Conservation (phyloP, 805 yeast species). For the Candida sanyiensis region DNA sequence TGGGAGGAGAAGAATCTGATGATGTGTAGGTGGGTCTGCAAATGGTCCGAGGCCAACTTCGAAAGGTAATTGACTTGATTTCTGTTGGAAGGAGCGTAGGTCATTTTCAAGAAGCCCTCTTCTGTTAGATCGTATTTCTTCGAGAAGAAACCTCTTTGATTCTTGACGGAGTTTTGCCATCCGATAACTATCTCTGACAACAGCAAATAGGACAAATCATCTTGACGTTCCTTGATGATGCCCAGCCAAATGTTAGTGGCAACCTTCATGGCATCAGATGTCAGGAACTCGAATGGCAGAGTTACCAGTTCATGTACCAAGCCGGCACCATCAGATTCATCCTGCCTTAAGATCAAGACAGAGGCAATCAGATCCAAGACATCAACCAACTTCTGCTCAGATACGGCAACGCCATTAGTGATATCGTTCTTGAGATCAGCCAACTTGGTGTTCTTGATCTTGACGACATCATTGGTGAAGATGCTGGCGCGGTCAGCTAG, state of each 20-base stretch:
- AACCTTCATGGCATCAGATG: conserved; percentile 50
- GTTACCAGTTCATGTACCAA: conserved; percentile 43
- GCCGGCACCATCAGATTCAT: conserved; percentile 33
- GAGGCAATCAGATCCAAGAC: conserved; percentile 42
- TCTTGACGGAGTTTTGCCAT: conserved; percentile 63
- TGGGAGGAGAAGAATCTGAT: conserved; percentile 66
- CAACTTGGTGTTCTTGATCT: conserved; percentile 19
- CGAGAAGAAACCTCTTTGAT: conserved; percentile 60
- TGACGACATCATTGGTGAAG: conserved; percentile 15
- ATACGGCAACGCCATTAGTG: conserved; percentile 17
- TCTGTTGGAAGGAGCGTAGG: conserved; percentile 79
- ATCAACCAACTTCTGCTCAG: conserved; percentile 32
- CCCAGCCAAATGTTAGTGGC: conserved; percentile 80
- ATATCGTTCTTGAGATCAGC: conserved; percentile 19
- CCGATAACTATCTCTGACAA: conserved; percentile 61
- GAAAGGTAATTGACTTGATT: conserved; percentile 49
- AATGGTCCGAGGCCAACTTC: conserved; percentile 37
- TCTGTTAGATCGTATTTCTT: conserved; percentile 44
- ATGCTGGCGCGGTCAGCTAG: conserved; percentile 28
- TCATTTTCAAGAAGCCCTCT: conserved; percentile 73
- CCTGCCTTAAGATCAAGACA: conserved; percentile 33
- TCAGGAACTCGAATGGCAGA: conserved; percentile 67
- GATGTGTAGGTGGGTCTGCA: conserved; percentile 66
- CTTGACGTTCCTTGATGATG: conserved; percentile 60
- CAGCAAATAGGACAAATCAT: conserved; percentile 49